Conservation (phyloP, 2,329 filamentous ascomycete species). For the Exophiala xenobiotica region DNA sequence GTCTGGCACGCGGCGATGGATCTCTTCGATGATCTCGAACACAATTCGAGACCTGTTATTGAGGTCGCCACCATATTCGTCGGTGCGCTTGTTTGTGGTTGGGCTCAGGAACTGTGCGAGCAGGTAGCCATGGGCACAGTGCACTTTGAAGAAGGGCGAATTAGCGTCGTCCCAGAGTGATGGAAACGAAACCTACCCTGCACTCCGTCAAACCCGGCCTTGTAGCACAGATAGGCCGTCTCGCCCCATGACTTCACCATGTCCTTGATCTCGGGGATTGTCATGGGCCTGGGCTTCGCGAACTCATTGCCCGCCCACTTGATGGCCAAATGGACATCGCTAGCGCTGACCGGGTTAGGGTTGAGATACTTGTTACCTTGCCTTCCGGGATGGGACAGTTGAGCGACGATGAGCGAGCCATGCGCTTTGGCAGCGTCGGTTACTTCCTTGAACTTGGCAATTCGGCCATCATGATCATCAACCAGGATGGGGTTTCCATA, state of each 20-base stretch:
- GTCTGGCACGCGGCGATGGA: constrained; percentile 31
- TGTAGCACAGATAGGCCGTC: constrained; percentile 23
- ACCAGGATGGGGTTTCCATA: constrained; percentile 62
- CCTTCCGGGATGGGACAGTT: constrained; percentile 64
- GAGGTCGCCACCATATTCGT: constrained; percentile 51
- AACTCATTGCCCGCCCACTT: constrained; percentile 36
- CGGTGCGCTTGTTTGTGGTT: constrained; percentile 29
- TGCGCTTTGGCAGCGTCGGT: constrained; percentile 57
- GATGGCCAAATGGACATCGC: constrained; percentile 49
- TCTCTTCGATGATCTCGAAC: constrained; percentile 46
- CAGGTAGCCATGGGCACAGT: constrained; percentile 34
- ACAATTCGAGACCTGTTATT: constrained; percentile 64
- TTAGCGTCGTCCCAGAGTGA: neutral
- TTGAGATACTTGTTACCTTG: constrained; percentile 52
- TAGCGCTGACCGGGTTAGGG: constrained; percentile 52
- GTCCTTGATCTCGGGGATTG: constrained; percentile 29
- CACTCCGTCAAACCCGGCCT: constrained; percentile 29
- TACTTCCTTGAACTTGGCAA: constrained; percentile 59
- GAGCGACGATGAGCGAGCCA: constrained; percentile 58
- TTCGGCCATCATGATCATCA: constrained; percentile 52
- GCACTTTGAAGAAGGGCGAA: constrained; percentile 18
- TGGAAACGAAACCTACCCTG: constrained; percentile 14
- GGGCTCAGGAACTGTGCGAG: constrained; percentile 33
- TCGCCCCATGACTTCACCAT: constrained; percentile 24
- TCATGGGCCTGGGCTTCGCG: constrained; percentile 37